A percentile compares a stretch with the other conserved stretches of the same genome.
Conservation (phyloP, 2,329 filamentous ascomycete species). For the Didymella segeticola region DNA sequence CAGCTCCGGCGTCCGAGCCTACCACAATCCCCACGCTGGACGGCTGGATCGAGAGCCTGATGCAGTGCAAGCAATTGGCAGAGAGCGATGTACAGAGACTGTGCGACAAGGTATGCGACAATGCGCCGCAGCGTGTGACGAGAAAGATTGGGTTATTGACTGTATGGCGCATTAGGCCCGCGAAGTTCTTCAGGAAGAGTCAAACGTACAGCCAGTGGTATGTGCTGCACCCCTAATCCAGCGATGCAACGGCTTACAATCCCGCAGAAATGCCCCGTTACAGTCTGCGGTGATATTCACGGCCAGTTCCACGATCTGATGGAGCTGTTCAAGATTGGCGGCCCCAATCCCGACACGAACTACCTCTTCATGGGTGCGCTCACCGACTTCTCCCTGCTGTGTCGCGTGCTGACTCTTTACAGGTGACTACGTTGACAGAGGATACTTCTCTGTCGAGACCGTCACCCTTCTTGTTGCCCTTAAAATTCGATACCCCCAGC, state of each 20-base stretch:
- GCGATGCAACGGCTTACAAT: conserved; percentile 23
- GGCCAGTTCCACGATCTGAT: conserved; percentile 99
- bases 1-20: conserved; percentile 77
- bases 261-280: conserved; percentile 87
- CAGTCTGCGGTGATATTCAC: conserved; percentile 98
- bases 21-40: conserved; percentile 91
- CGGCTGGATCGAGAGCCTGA: conserved; percentile 97
- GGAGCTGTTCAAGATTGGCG: conserved; percentile 99
- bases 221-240: conserved; percentile 36
- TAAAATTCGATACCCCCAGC: conserved; percentile 96
- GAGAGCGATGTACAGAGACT: conserved; percentile 94
- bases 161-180: conserved; percentile 68
- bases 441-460: conserved; percentile 98
- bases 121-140: conserved; percentile 54
- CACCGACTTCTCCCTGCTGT: neutral
- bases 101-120: conserved; percentile 92
- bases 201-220: conserved; percentile 99
- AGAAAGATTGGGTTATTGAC: conserved; percentile 19
- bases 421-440: conserved; percentile 98
- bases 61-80: conserved; percentile 97
- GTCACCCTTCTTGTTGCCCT: conserved; percentile 94
- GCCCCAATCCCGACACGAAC: conserved; percentile 97
- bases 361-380: conserved; percentile 93
- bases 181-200: conserved; percentile 96
- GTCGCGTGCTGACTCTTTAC: conserved; percentile 25